Percentiles rank a stretch among this genome's conserved stretches.
Evolutionary conservation across 2,329 filamentous ascomycete genomes (phyloP).

Genomic region (Catunica adiposa): DNA sequence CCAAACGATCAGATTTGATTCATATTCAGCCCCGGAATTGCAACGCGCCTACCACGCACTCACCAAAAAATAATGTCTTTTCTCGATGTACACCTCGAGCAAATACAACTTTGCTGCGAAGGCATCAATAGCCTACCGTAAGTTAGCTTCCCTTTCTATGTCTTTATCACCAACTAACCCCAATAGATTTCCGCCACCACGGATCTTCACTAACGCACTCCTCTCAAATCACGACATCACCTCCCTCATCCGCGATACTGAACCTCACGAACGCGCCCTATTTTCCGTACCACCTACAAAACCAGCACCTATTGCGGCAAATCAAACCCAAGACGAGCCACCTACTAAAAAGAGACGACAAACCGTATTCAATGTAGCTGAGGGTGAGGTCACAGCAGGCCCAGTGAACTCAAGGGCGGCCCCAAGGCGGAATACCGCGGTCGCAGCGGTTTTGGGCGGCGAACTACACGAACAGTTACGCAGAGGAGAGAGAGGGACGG

Average conservation of each 20-base stretch:
- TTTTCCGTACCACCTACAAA: slow-evolving; percentile 64
- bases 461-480: slow-evolving; percentile 72
- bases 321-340: slow-evolving; percentile 21
- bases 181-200: slow-evolving; percentile 68
- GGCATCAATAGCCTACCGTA: slow-evolving; percentile 62
- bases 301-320: slow-evolving; percentile 29
- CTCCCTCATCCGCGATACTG: slow-evolving; percentile 82
- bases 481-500: slow-evolving; percentile 28
- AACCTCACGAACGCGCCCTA: slow-evolving; percentile 81
- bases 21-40: background rate
- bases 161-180: background rate
- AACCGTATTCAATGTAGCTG: slow-evolving; percentile 50
- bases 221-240: slow-evolving; percentile 85
- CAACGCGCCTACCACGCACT: background rate
- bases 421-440: slow-evolving; percentile 60
- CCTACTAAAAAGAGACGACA: slow-evolving; percentile 33
- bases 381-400: slow-evolving; percentile 44
- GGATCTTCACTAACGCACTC: slow-evolving; percentile 87
- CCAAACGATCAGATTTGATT: no score
- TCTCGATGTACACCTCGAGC: slow-evolving; percentile 55
- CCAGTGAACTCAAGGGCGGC: slow-evolving; percentile 30
- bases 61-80: slow-evolving; percentile 40
- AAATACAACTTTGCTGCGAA: slow-evolving; percentile 59
- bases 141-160: slow-evolving; percentile 18
- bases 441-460: slow-evolving; percentile 74